A percentile compares a stretch with the other conserved stretches of the same genome.
These are phyloP conservation scores for Sporopachydermia quercuum DNA, from an alignment of 805 yeast genomes.

Conservation along the genomic window DNA sequence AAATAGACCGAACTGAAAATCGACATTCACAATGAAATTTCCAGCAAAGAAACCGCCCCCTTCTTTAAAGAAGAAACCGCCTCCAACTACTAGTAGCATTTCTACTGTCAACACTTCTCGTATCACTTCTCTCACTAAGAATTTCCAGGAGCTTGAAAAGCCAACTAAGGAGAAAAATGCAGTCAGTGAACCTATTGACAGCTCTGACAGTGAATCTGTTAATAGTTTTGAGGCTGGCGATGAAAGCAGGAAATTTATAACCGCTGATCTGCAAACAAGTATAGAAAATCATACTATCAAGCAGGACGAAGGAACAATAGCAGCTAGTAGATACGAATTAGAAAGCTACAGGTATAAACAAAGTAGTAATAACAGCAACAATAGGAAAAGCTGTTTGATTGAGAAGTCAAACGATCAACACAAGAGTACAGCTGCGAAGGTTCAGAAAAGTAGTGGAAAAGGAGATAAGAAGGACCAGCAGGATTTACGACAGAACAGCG, in stretches of 20 bases:
- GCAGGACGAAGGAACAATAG: neutral
- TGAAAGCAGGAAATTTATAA: neutral
- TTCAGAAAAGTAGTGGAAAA: too few species aligned
- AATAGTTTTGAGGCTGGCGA: neutral
- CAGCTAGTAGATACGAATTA: neutral
- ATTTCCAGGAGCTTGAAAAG: neutral
- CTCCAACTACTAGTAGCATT: too few species aligned
- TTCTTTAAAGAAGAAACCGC: too few species aligned
- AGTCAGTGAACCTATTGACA: neutral
- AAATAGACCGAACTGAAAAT: too few species aligned
- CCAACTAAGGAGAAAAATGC: neutral
- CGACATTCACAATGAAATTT: too few species aligned
- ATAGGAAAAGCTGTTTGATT: neutral
- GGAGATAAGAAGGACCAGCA: too few species aligned
- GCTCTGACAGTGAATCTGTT: neutral
- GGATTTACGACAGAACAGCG: too few species aligned
- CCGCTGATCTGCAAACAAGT: neutral
- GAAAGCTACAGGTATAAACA: neutral
- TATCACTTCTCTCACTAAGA: too few species aligned
- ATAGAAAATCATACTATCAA: neutral
- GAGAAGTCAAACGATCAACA: too few species aligned
- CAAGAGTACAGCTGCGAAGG: too few species aligned
- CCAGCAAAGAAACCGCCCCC: too few species aligned
- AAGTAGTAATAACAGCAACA: neutral
- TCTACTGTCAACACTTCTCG: too few species aligned